Base-by-base conservation (phyloP, 805 yeast genomes). In the Candida vaughaniae region DNA sequence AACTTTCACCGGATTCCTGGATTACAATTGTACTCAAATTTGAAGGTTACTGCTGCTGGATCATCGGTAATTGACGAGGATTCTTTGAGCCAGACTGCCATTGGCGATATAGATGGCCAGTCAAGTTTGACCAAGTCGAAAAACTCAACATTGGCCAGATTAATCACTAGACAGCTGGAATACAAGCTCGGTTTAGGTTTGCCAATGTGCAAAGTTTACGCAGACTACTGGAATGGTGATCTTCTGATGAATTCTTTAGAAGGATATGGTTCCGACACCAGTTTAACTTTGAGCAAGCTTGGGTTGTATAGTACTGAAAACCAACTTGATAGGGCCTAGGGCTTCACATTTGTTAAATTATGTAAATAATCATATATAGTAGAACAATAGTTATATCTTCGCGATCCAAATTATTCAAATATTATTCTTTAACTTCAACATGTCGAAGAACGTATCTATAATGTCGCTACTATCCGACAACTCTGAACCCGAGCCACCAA, bases 211-310 rank as follows among this genome's bases (percentile, higher is more conserved):
- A 82, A 86, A 48, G 87, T 90, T 0, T 91, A 91, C 55, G 87
- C 95, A 0, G 97, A 91, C 50, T 91, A 91, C 60, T 91, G 98
- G 98, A 93, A 90, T 49, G 98, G 98, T 5, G 85, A 83, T 35
- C 60, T 91, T 34, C 82, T 80, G 41, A 77, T 91, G 73, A 82
- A 82, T 48, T 82, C 95, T 0, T 65, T 91, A 35, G 91, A 88
- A 42, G 97, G 96, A 2, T 87, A 83, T 49, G 99, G 99, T 2
- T 80, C 93, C 25, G 99, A 91, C 54, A 89, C 91, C 0, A 82
- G 83, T 42, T 64, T 93, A 52, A 79, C 83, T 22, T 64, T 91
- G 41, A 83, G 89, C 20, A 85, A 87, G 56, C 71, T 88, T 39
- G 96, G 96, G 29, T 69, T 74, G 35, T 73, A 77, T 47, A 73